These are phyloP conservation scores for Monilinia fructigena DNA, from an alignment of 2,329 filamentous ascomycete species.

Conservation along the genomic window DNA sequence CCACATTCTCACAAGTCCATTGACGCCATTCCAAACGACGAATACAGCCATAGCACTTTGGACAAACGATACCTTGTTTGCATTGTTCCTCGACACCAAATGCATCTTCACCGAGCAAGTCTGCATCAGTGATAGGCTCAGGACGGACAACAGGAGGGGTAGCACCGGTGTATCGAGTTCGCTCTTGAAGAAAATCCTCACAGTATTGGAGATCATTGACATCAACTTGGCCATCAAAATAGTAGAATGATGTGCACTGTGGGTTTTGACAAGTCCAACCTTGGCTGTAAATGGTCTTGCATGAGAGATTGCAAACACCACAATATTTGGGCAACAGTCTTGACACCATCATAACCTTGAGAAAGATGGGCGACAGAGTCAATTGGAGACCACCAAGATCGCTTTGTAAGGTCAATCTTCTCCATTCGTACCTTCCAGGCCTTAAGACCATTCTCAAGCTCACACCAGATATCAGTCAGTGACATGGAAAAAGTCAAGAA, in stretches of 20 bases:
- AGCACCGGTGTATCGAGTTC: slow-evolving; percentile 44
- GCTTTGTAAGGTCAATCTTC: slow-evolving; percentile 52
- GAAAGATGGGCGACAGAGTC: slow-evolving; percentile 9
- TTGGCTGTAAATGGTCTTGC: slow-evolving; percentile 44
- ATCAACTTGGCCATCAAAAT: slow-evolving; percentile 35
- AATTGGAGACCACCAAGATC: slow-evolving; percentile 58
- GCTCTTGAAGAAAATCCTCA: slow-evolving; percentile 55
- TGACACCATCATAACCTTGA: slow-evolving; percentile 16
- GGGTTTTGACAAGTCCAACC: slow-evolving; percentile 60
- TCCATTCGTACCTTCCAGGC: slow-evolving; percentile 62
- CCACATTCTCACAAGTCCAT: slow-evolving; percentile 57
- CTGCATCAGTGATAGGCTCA: slow-evolving; percentile 42
- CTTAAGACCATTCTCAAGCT: slow-evolving; percentile 46
- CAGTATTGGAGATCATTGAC: slow-evolving; percentile 50
- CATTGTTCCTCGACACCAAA: slow-evolving; percentile 51
- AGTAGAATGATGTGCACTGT: slow-evolving; percentile 53
- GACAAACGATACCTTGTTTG: slow-evolving; percentile 66
- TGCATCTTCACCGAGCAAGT: slow-evolving; percentile 38
- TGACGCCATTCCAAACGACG: slow-evolving; percentile 56
- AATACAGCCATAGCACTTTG: slow-evolving; percentile 59
- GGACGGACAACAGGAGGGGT: slow-evolving; percentile 44
- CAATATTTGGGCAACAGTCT: slow-evolving; percentile 45
- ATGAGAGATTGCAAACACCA: slow-evolving; percentile 42
- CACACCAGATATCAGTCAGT: slow-evolving; percentile 68
- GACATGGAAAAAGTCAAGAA: slow-evolving; percentile 67